Percentiles rank a stretch among this genome's conserved stretches.
phyloP scores from a whole-genome alignment of 257 asterid genomes.

The Fraxinus pennsylvanica region DNA sequence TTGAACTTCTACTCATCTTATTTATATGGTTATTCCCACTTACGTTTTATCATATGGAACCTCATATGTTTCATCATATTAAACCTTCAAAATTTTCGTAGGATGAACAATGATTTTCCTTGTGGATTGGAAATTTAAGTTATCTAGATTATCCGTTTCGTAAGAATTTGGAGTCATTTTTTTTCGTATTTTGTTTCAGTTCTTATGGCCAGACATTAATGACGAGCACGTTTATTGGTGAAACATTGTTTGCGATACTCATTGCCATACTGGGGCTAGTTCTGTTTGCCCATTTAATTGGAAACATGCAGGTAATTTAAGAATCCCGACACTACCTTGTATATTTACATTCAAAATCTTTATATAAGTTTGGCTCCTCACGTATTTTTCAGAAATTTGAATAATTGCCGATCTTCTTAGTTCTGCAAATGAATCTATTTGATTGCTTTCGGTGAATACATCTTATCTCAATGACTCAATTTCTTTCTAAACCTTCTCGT shows the following conservation, averaged over 20 bases:
- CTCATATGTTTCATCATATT: too few relatives aligned
- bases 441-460: neutral
- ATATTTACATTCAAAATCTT: neutral
- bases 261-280: slow-evolving; percentile 89
- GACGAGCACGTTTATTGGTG: slow-evolving; percentile 81
- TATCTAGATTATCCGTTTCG: neutral
- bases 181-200: slow-evolving; percentile 39
- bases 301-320: slow-evolving; percentile 81
- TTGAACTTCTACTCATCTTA: too few relatives aligned
- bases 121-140: neutral
- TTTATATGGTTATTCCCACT: neutral
- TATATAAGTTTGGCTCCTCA: neutral
- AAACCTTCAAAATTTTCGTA: too few relatives aligned
- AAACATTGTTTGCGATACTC: slow-evolving; percentile 79
- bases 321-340: neutral
- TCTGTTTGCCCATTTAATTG: slow-evolving; percentile 84
- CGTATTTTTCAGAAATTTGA: too few relatives aligned
- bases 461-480: neutral
- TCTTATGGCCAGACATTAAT: slow-evolving; percentile 77
- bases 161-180: slow-evolving; percentile 5
- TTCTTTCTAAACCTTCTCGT: neutral
- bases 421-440: neutral
- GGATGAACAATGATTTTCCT: neutral
- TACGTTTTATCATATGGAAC: neutral
- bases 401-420: neutral